phyloP scores from a whole-genome alignment of 371 early-diverging fungal species.

The Mortierella sp. region DNA sequence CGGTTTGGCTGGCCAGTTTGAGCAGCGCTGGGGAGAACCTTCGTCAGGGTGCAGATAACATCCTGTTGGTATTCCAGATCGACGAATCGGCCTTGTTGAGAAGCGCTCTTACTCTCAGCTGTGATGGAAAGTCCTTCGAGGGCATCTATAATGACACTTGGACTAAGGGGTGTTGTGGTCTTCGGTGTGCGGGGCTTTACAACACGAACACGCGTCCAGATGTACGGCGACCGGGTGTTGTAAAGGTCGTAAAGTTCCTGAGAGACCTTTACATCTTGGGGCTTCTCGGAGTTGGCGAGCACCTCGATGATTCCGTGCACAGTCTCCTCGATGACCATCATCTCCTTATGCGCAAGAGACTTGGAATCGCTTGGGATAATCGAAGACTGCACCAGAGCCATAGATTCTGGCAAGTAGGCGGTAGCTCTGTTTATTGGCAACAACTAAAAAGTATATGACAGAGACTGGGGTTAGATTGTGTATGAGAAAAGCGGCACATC shows the following conservation, averaged over 20 bases:
- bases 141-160: conserved; percentile 25
- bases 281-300: conserved; percentile 14
- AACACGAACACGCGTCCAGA: conserved; percentile 43
- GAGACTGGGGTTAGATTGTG: not conserved
- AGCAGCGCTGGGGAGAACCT: not conserved
- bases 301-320: conserved; percentile 32
- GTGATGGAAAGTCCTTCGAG: not conserved
- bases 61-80: conserved; percentile 29
- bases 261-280: conserved; percentile 19
- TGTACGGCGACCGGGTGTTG: conserved; percentile 30
- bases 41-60: conserved; percentile 30
- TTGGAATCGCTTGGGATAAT: conserved; percentile 19
- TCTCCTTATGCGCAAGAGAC: conserved; percentile 25
- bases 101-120: not conserved
- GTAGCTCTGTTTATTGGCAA: conserved; percentile 21
- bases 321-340: conserved; percentile 31
- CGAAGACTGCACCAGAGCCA: conserved; percentile 27
- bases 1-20: not conserved
- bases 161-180: conserved; percentile 20
- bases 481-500: too few species aligned
- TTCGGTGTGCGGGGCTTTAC: not conserved
- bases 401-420: conserved; percentile 31
- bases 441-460: conserved; percentile 3
- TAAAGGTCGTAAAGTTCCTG: conserved; percentile 29
- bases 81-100: conserved; percentile 10